phyloP scores from a whole-genome alignment of 495 filamentous ascomycete species.

The Trichoderma orchidacearum region DNA sequence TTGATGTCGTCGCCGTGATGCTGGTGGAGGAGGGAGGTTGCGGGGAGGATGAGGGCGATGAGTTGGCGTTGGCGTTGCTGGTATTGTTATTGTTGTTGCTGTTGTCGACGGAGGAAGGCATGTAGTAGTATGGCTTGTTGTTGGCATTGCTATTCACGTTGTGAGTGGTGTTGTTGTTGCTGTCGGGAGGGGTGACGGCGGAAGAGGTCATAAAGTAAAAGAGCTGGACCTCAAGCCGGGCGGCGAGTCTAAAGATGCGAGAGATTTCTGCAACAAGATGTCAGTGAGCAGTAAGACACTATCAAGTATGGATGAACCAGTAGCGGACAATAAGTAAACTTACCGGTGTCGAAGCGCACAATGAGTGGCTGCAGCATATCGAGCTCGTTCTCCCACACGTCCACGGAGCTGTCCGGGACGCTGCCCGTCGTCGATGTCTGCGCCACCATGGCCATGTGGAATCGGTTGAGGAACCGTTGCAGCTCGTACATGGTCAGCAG shows the following conservation, averaged over 20 bases:
- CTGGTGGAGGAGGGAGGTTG: not conserved
- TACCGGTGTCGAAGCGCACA: slow-evolving; percentile 27
- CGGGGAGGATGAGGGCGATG: slow-evolving; percentile 9
- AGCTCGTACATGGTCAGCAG: slow-evolving; percentile 27
- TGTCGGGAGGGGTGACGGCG: slow-evolving; percentile 2
- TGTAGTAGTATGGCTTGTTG: slow-evolving; percentile 26
- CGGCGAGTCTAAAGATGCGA: slow-evolving; percentile 23
- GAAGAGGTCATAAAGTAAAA: slow-evolving; percentile 31
- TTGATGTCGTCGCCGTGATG: not conserved
- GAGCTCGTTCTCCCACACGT: slow-evolving; percentile 29
- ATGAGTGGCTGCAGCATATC: slow-evolving; percentile 22
- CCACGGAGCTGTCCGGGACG: slow-evolving; percentile 23
- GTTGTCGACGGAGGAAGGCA: slow-evolving; percentile 16
- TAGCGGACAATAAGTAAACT: not conserved
- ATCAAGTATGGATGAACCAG: not conserved
- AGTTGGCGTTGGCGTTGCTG: slow-evolving; percentile 10
- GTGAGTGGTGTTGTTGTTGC: slow-evolving; percentile 10
- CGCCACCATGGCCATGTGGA: slow-evolving; percentile 25
- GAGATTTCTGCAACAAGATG: slow-evolving; percentile 17
- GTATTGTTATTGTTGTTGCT: slow-evolving; percentile 7
- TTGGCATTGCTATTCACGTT: slow-evolving; percentile 11
- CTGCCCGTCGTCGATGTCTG: slow-evolving; percentile 23
- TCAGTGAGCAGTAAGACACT: not conserved
- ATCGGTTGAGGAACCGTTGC: slow-evolving; percentile 23
- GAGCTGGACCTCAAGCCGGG: slow-evolving; percentile 28